Evolutionary conservation across 345 rosid species (phyloP).

Genomic region (rapeseed (Brassica napus)): DNA sequence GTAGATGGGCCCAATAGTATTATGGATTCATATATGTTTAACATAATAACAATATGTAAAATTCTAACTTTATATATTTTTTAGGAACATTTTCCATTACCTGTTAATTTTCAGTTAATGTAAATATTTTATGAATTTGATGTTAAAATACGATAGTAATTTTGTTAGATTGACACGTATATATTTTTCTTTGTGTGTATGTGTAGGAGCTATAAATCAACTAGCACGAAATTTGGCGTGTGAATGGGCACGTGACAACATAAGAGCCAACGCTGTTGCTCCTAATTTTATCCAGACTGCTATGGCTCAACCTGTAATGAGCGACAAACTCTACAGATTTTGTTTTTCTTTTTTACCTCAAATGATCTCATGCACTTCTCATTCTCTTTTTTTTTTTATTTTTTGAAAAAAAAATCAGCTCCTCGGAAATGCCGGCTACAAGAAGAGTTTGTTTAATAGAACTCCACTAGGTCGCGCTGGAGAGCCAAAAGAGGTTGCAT

Average conservation of each 20-base stretch:
- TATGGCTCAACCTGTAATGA: conserved; percentile 33
- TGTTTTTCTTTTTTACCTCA: background rate
- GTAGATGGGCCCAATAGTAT: background rate
- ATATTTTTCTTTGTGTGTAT: background rate
- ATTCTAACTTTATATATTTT: background rate
- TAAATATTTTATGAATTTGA: background rate
- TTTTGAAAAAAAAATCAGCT: background rate
- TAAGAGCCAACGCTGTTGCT: conserved; percentile 56
- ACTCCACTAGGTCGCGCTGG: conserved; percentile 53
- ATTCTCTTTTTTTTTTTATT: background rate
- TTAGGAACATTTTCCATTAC: background rate
- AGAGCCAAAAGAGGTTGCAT: conserved; percentile 52
- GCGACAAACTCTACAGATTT: background rate
- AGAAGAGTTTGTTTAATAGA: conserved; percentile 20
- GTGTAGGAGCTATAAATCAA: conserved; percentile 48
- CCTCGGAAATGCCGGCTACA: background rate
- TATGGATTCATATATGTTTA: background rate
- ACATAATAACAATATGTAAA: background rate
- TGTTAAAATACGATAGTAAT: background rate
- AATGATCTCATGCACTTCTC: background rate
- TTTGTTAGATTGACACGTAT: background rate
- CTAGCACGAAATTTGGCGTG: conserved; percentile 58
- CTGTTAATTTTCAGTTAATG: background rate
- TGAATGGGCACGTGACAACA: conserved; percentile 59
- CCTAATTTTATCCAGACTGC: conserved; percentile 49